A percentile compares a stretch with the other conserved stretches of the same genome.
Evolutionary conservation across 2,329 filamentous ascomycete species (phyloP).

Genomic region (Claviceps sorghi): DNA sequence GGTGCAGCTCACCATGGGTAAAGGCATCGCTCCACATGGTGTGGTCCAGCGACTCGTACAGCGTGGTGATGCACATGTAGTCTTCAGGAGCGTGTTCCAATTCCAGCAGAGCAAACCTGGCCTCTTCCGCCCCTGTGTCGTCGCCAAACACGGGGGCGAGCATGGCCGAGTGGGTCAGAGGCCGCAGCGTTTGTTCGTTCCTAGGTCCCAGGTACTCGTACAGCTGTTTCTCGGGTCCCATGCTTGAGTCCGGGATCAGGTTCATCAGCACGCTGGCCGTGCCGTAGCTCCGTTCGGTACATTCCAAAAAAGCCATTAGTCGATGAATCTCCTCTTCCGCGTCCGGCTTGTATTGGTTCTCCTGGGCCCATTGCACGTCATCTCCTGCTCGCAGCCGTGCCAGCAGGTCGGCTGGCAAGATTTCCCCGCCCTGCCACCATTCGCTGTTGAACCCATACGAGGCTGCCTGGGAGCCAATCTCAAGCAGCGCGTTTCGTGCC

Average conservation of each 20-base stretch:
- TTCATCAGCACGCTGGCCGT: conserved; percentile 34
- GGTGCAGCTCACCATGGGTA: conserved; percentile 19
- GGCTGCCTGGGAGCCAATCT: conserved; percentile 23
- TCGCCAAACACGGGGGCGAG: conserved; percentile 17
- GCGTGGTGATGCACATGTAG: conserved; percentile 24
- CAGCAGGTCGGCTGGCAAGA: conserved; percentile 26
- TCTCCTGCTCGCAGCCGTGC: conserved; percentile 17
- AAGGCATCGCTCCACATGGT: conserved; percentile 33
- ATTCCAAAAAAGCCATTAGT: conserved; percentile 48
- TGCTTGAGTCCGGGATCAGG: conserved; percentile 18
- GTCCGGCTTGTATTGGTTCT: conserved; percentile 17
- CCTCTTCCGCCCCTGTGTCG: conserved; percentile 19
- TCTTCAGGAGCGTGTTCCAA: conserved; percentile 22
- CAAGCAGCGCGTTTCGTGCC: conserved; percentile 39
- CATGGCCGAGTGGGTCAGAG: conserved; percentile 20
- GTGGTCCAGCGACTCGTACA: conserved; percentile 34
- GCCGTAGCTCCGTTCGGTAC: conserved; percentile 44
- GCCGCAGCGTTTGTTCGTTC: conserved; percentile 13
- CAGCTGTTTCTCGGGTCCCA: conserved; percentile 27
- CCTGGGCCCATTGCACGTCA: conserved; percentile 17
- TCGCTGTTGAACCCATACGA: conserved; percentile 41
- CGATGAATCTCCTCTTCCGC: conserved; percentile 44
- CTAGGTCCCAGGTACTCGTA: conserved; percentile 27
- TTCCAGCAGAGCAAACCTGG: conserved; percentile 28
- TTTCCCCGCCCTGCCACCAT: conserved; percentile 48